phyloP scores from a whole-genome alignment of 257 asterid genomes.

The Lycium barbarum region DNA sequence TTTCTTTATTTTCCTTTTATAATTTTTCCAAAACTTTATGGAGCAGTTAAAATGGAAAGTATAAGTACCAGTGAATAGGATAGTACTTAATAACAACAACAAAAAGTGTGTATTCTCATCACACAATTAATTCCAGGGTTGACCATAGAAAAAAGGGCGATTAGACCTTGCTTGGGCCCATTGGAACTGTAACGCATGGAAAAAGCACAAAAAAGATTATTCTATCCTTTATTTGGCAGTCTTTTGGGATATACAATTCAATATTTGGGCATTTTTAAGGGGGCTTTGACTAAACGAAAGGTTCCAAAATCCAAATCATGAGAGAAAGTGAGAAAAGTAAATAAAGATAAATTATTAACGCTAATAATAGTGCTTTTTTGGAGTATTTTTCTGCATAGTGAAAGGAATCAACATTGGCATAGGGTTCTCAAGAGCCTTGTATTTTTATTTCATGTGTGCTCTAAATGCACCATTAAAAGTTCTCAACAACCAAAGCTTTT shows the following conservation, averaged over 20 bases:
- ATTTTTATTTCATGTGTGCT: not conserved
- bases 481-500: conserved; percentile 51
- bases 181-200: conserved; percentile 25
- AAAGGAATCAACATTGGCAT: conserved; percentile 20
- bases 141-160: conserved; percentile 43
- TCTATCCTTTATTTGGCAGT: not conserved
- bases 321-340: not conserved
- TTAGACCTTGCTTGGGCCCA: conserved; percentile 20
- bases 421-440: conserved; percentile 16
- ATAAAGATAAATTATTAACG: not conserved
- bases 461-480: conserved; percentile 44
- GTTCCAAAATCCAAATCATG: conserved; percentile 22
- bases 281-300: conserved; percentile 24
- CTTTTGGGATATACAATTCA: conserved; percentile 19
- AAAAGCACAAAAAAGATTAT: not conserved
- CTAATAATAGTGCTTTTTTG: no score
- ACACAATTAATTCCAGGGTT: conserved; percentile 49
- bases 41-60: not conserved
- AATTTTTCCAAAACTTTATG: not conserved
- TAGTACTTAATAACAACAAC: no score
- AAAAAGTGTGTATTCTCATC: not conserved
- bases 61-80: not conserved
- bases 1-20: not conserved
- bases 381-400: not conserved
- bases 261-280: conserved; percentile 27